Conservation (phyloP, 176 grass and related monocot genomes). For the Rhynchospora pubera region DNA sequence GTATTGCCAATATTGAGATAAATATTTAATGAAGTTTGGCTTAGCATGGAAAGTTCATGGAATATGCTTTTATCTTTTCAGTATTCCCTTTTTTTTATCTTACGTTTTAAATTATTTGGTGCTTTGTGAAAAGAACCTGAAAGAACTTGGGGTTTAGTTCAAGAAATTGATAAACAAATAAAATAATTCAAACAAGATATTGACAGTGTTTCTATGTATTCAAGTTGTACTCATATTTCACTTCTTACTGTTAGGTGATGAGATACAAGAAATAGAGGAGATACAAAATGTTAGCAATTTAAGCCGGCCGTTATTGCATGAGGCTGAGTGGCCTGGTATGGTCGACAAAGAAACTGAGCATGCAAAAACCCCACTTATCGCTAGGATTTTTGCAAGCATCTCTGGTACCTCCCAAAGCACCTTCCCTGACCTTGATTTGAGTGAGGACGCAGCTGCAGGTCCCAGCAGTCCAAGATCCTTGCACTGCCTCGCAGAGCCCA, state of each 20-base stretch:
- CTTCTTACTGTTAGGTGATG: slow-evolving; percentile 8
- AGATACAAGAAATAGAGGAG: slow-evolving; percentile 37
- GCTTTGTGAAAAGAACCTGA: neutral
- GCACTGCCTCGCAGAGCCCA: slow-evolving; percentile 72
- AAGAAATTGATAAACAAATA: neutral
- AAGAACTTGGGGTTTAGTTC: neutral
- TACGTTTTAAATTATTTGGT: neutral
- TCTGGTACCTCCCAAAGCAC: slow-evolving; percentile 75
- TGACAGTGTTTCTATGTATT: neutral
- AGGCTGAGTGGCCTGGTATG: slow-evolving; percentile 96
- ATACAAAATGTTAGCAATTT: slow-evolving; percentile 35
- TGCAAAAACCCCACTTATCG: slow-evolving; percentile 85
- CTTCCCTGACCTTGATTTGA: slow-evolving; percentile 72
- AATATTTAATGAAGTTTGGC: neutral
- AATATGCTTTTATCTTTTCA: neutral
- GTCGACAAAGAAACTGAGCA: slow-evolving; percentile 71
- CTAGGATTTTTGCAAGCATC: slow-evolving; percentile 79
- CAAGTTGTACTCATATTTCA: neutral
- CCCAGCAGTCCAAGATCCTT: slow-evolving; percentile 83
- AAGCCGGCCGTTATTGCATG: slow-evolving; percentile 78
- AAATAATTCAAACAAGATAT: neutral
- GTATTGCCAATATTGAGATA: neutral
- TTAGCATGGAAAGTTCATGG: neutral
- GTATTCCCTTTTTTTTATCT: neutral
- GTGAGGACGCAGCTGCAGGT: slow-evolving; percentile 42